Evolutionary conservation across 495 filamentous ascomycete genomes (phyloP).

Genomic region (Aeminium ludgeri): DNA sequence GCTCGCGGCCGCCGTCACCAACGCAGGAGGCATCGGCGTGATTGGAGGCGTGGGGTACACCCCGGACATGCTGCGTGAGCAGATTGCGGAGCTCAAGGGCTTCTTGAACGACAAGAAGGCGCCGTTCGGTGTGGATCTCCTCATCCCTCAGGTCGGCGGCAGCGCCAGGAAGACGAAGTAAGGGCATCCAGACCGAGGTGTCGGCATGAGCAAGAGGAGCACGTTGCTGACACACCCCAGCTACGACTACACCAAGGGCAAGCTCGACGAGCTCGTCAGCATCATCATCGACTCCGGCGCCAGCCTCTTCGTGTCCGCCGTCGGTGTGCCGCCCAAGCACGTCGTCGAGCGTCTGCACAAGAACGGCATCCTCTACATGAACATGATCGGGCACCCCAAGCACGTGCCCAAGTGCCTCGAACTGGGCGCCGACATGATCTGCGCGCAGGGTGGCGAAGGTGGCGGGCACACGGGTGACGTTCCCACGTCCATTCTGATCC

Average conservation of each 20-base stretch:
- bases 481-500: slow-evolving; percentile 75
- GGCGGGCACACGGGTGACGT: slow-evolving; percentile 81
- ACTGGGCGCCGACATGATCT: slow-evolving; percentile 78
- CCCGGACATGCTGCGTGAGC: slow-evolving; percentile 88
- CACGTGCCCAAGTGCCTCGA: slow-evolving; percentile 89
- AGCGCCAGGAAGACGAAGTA: slow-evolving; percentile 78
- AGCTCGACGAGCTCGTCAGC: slow-evolving; percentile 77
- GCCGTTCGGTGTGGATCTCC: slow-evolving; percentile 93
- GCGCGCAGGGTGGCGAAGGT: slow-evolving; percentile 83
- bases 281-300: slow-evolving; percentile 84
- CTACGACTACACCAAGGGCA: slow-evolving; percentile 46
- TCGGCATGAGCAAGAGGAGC: neutral
- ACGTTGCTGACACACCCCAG: neutral
- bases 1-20: slow-evolving; percentile 91
- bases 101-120: slow-evolving; percentile 84
- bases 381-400: slow-evolving; percentile 99
- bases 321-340: slow-evolving; percentile 77
- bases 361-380: slow-evolving; percentile 88
- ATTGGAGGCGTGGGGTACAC: slow-evolving; percentile 95
- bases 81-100: slow-evolving; percentile 85
- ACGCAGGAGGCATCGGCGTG: slow-evolving; percentile 90
- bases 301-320: slow-evolving; percentile 88
- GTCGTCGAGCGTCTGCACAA: slow-evolving; percentile 82
- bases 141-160: slow-evolving; percentile 88
- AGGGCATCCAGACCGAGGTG: neutral